Conservation (phyloP, 1,139 yeast genomes). For the Kluyveromyces sp. region DNA sequence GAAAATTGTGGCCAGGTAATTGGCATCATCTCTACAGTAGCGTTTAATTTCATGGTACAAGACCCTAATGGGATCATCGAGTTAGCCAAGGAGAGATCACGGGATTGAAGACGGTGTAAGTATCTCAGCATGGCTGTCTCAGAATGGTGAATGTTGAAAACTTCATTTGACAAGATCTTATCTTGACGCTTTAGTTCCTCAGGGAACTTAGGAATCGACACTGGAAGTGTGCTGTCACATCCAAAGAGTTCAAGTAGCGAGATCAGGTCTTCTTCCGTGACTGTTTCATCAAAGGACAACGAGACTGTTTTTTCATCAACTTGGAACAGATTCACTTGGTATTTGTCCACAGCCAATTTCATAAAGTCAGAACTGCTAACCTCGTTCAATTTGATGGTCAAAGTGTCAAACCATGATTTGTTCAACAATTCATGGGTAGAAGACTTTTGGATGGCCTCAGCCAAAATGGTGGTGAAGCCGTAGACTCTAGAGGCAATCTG, state of each 20-base stretch:
- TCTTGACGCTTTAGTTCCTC: slow-evolving; percentile 52
- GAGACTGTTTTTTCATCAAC: slow-evolving; percentile 59
- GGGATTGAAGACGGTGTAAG: slow-evolving; percentile 74
- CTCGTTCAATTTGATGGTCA: slow-evolving; percentile 55
- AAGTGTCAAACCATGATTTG: slow-evolving; percentile 77
- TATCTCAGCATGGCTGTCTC: slow-evolving; percentile 94
- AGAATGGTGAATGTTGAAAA: slow-evolving; percentile 81
- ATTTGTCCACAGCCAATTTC: slow-evolving; percentile 48
- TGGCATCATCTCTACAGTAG: slow-evolving; percentile 92
- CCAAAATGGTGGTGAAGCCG: slow-evolving; percentile 68
- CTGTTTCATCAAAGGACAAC: slow-evolving; percentile 81
- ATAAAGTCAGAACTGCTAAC: slow-evolving; percentile 50
- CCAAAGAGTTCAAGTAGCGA: slow-evolving; percentile 55
- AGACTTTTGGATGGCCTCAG: slow-evolving; percentile 42
- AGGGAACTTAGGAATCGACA: slow-evolving; percentile 48
- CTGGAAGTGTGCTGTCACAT: slow-evolving; percentile 28
- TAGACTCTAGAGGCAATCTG: slow-evolving; percentile 73
- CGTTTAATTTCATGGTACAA: slow-evolving; percentile 94
- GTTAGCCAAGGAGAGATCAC: slow-evolving; percentile 87
- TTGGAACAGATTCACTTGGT: slow-evolving; percentile 70
- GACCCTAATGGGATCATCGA: slow-evolving; percentile 97
- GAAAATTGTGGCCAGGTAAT: slow-evolving; percentile 91
- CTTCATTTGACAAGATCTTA: slow-evolving; percentile 59
- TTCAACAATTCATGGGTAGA: slow-evolving; percentile 48
- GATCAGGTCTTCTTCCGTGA: slow-evolving; percentile 53